Base-by-base conservation (phyloP, 345 rosid genomes). In the Anacardium occidentale region DNA sequence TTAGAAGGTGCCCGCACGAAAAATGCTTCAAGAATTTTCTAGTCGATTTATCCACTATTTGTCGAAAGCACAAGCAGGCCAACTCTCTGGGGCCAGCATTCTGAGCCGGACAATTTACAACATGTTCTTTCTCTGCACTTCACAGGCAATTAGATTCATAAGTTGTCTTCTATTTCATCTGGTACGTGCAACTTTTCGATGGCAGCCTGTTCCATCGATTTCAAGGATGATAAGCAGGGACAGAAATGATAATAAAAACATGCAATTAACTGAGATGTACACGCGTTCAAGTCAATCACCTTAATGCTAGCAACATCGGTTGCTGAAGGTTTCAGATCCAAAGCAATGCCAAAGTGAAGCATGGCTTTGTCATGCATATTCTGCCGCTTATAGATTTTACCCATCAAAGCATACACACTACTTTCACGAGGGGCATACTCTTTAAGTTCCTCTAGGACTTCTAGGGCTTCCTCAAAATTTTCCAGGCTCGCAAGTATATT, bases 101-200 rank as follows among this genome's bases (percentile, higher is more conserved):
- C 74, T 34, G 64, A 64, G 77, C 82, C 69, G 0, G 69, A 55
- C 22, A 72, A 52, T 74, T 72, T 69, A 74, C 74, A 53, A 29
- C 55, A 47, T 58, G 52, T 71, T 62, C 57, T 61, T 34, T 67
- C 58, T 64, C 56, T 32, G 29, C 57, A 59, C 72, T 45, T 45
- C 42, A 47, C 7, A 55, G 14, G 59, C 20, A 21, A 3, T 58
- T 5, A 5, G 55, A 64, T 69, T 80, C 77, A 89, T 72, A 84
- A 69, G 81, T 67, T 76, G 78, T 90, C 99, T 57, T 89, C 97
- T 26, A 92, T 52, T 76, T 92, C 98, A 74, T 95, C 98, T 2
- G 99, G 99, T 60, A 95, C 94, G 75, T 91, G 99, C 81, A 92
- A 79, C 81, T 92, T 95, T 75, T 95, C 99, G 45, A 95, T 95